Evolutionary conservation across 2,329 filamentous ascomycete species (phyloP), one percentile per base, ranked within the genome.

Genomic region (Penicillium fuscoglaucum): DNA sequence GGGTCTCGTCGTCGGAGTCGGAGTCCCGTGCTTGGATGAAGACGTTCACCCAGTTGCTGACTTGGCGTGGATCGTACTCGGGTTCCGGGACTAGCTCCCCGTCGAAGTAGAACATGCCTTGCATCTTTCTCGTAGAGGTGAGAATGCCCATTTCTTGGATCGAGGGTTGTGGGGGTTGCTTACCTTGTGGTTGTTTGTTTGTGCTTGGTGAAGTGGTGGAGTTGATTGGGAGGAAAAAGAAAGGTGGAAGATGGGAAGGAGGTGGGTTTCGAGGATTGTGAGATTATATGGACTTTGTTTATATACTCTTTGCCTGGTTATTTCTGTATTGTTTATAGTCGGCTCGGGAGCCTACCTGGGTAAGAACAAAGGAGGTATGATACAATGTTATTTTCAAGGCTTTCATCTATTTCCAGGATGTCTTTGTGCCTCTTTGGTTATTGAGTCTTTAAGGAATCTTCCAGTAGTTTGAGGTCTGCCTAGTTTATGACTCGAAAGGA

Each of bases 1-100:
- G 43, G 3, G 35, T 31, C 26, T 57, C 50, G 19, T 57, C 55
- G 13, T 47, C 29, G 12, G 37, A 35, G 13, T 17, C 17, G 0
- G 28, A 26, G 29, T 57, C 55, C 12, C 35, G 35, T 6, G 35
- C 8, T 12, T 41, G 13, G 21, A 57, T 19, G 29, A 48, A 54
- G 26, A 57, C 55, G 21, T 54, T 57, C 9, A 57, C 55, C 55
- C 55, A 57, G 50, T 57, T 57, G 28, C 19, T 48, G 33, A 57
- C 10, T 13, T 57, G 43, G 10, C 55, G 55, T 2, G 55, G 55
- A 12, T 43, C 21, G 50, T 54, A 53, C 19, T 57, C 55, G 21
- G 55, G 50, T 3, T 57, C 55, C 13, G 43, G 50, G 50, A 57
- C 21, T 35, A 54, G 28, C 17, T 41, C 15, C 13, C 50, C 55